Conservation (phyloP, 345 rosid species). For the Aquilaria malaccensis region DNA sequence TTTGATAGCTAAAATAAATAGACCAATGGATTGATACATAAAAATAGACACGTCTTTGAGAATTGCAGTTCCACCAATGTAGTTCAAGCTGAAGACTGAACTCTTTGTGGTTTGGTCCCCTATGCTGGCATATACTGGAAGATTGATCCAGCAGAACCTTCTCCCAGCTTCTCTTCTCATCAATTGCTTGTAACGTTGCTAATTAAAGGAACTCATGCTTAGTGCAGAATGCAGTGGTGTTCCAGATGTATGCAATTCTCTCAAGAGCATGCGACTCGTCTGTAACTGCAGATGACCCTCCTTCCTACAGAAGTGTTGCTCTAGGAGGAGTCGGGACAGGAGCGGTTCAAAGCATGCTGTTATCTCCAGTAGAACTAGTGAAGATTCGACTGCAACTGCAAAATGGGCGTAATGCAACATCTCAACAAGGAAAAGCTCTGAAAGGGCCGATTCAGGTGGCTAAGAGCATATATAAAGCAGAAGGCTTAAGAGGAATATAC, state of each 20-base stretch:
- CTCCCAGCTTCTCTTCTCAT: background rate
- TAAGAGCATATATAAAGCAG: conserved; percentile 41
- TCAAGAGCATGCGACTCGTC: conserved; percentile 67
- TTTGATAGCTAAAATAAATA: no score
- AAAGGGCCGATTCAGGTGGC: conserved; percentile 57
- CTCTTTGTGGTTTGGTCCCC: background rate
- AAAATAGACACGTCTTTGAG: background rate
- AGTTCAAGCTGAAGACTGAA: background rate
- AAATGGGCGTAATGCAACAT: conserved; percentile 12
- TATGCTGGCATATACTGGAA: background rate
- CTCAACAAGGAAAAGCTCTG: conserved; percentile 7
- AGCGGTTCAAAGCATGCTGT: conserved; percentile 69
- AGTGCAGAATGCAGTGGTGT: conserved; percentile 89
- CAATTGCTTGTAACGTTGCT: background rate
- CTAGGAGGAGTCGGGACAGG: conserved; percentile 83
- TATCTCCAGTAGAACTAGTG: conserved; percentile 69
- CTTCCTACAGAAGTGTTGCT: conserved; percentile 79
- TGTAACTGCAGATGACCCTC: conserved; percentile 44
- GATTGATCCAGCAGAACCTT: no score
- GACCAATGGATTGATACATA: background rate
- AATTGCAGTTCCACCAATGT: background rate
- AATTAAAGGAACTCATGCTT: conserved; percentile 1
- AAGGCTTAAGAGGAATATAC: conserved; percentile 67
- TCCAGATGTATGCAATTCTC: conserved; percentile 78
- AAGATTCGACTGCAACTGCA: conserved; percentile 87